A percentile compares a stretch with the other conserved stretches of the same genome.
These are phyloP conservation scores for Fusarium camptoceras DNA, from an alignment of 2,329 filamentous ascomycete genomes.

Conservation along the genomic window DNA sequence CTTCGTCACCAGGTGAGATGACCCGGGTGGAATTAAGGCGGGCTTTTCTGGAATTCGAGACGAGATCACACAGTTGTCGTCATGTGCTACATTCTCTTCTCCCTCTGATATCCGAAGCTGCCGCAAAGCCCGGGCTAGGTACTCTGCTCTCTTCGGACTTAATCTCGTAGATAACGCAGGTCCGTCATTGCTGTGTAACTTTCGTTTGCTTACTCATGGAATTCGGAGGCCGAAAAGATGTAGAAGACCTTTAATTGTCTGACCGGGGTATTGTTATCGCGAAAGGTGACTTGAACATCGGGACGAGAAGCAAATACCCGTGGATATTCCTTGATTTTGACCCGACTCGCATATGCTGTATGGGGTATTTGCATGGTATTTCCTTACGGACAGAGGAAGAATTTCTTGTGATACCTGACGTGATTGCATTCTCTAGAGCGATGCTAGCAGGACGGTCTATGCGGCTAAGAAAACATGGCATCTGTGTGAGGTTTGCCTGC, in stretches of 20 bases:
- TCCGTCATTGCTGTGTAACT: not conserved
- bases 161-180: not conserved
- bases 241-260: not conserved
- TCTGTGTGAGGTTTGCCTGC: not conserved
- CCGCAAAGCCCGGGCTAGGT: not conserved
- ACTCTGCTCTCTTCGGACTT: not conserved
- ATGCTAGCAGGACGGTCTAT: no score
- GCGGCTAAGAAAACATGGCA: no score
- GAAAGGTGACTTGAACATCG: accelerated
- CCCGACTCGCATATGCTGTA: not conserved
- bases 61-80: not conserved
- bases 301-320: not conserved
- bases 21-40: no score
- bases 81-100: not conserved
- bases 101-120: not conserved
- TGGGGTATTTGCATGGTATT: no score
- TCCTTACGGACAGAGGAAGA: no score
- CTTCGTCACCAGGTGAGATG: no score
- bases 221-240: conserved; percentile 23
- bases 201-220: not conserved
- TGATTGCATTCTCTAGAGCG: accelerated
- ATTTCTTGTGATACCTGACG: no score
- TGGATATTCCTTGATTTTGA: not conserved
- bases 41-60: not conserved
- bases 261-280: not conserved